A percentile compares a stretch with the other conserved stretches of the same genome.
Conservation (phyloP, 148 eudicot genomes). For the Rhododendron henanense region DNA sequence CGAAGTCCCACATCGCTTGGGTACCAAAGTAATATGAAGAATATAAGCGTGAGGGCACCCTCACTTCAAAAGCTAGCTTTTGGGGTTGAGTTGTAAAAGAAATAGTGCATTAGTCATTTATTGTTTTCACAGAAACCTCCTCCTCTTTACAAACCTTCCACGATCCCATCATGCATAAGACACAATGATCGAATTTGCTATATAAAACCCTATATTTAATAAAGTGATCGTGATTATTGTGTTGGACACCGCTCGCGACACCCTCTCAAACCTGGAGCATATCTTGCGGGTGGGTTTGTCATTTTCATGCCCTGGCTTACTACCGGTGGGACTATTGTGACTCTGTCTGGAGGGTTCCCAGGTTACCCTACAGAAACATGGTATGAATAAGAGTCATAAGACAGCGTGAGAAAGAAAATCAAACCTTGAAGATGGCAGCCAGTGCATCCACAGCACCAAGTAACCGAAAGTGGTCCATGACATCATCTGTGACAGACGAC, state of each 20-base stretch:
- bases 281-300: not conserved
- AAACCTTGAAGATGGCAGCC: constrained; percentile 88
- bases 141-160: not conserved
- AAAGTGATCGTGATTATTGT: not conserved
- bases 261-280: not conserved
- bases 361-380: not conserved
- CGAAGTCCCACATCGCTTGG: no score
- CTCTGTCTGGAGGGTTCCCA: not conserved
- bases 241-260: not conserved
- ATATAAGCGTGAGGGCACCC: no score
- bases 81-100: no score
- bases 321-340: not conserved
- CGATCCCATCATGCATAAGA: not conserved
- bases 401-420: constrained; percentile 9
- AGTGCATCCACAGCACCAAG: constrained; percentile 82
- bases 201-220: no score
- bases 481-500: constrained; percentile 53
- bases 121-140: not conserved
- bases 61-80: no score
- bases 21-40: no score
- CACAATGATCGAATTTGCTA: not conserved
- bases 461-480: constrained; percentile 64
- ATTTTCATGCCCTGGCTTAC: not conserved
- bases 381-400: not conserved
- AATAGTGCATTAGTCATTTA: no score